These are phyloP conservation scores for Acacia crassicarpa DNA, from an alignment of 306 rosid genomes.

Conservation along the genomic window DNA sequence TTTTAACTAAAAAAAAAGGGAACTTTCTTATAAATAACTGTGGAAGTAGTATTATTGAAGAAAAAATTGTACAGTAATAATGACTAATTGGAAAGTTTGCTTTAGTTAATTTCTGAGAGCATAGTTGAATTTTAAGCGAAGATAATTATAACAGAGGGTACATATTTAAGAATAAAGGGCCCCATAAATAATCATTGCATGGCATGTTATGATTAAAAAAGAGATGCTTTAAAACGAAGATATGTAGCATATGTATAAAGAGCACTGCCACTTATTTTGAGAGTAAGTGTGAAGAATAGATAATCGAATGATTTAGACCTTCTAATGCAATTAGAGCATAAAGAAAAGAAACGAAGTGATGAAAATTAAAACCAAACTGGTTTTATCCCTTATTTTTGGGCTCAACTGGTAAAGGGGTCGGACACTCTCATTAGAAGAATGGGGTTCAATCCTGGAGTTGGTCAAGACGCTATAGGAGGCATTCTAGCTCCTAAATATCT, in stretches of 20 bases:
- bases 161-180: slow-evolving; percentile 27
- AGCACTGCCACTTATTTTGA: neutral
- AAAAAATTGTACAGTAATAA: slow-evolving; percentile 21
- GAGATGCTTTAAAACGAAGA: neutral
- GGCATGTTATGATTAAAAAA: neutral
- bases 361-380: neutral
- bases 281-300: neutral
- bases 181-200: slow-evolving; percentile 48
- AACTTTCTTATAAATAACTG: too few relatives aligned
- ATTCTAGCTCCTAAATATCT: too few relatives aligned
- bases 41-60: neutral
- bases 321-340: neutral
- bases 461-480: too few relatives aligned
- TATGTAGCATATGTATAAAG: neutral
- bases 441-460: too few relatives aligned
- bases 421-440: too few relatives aligned
- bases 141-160: slow-evolving; percentile 3
- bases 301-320: neutral
- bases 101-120: slow-evolving; percentile 20
- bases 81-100: slow-evolving; percentile 36
- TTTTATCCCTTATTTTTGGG: too few relatives aligned
- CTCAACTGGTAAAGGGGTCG: too few relatives aligned
- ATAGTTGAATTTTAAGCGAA: slow-evolving; percentile 10
- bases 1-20: too few relatives aligned
- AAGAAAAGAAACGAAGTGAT: neutral